phyloP scores from a whole-genome alignment of 2,329 filamentous ascomycete genomes.

The Metarhizium album region DNA sequence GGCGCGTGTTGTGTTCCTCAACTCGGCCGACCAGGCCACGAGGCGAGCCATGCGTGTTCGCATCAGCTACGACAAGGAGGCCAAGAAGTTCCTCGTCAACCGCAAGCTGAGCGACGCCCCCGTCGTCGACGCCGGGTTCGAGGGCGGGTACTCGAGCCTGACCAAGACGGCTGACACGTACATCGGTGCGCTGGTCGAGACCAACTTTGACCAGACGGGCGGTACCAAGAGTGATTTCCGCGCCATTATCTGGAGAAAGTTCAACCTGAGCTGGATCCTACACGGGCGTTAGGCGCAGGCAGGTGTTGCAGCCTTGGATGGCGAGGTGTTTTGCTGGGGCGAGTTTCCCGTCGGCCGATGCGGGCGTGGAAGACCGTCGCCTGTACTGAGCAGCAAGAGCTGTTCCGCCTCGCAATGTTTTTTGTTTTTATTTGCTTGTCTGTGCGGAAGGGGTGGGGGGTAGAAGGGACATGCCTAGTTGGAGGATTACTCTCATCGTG shows the following conservation, averaged over 20 bases:
- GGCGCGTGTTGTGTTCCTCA: slow-evolving; percentile 11
- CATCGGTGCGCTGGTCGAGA: slow-evolving; percentile 12
- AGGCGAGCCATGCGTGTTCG: slow-evolving; percentile 10
- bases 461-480: no score
- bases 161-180: slow-evolving; percentile 11
- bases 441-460: no score
- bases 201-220: slow-evolving; percentile 9
- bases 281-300: slow-evolving; percentile 5
- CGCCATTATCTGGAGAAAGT: slow-evolving; percentile 9
- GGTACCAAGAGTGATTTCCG: slow-evolving; percentile 6
- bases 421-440: no score
- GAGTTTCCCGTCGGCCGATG: no score
- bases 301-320: slow-evolving; percentile 1
- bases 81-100: slow-evolving; percentile 10
- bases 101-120: slow-evolving; percentile 9
- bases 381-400: no score
- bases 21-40: slow-evolving; percentile 11
- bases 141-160: slow-evolving; percentile 13
- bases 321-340: no score
- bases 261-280: slow-evolving; percentile 11
- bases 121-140: slow-evolving; percentile 7
- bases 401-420: no score
- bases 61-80: slow-evolving; percentile 12
- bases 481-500: no score
- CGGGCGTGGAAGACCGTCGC: no score